Conservation (phyloP, 1,284 basidiomycete species). For the Tylopilus sp. region DNA sequence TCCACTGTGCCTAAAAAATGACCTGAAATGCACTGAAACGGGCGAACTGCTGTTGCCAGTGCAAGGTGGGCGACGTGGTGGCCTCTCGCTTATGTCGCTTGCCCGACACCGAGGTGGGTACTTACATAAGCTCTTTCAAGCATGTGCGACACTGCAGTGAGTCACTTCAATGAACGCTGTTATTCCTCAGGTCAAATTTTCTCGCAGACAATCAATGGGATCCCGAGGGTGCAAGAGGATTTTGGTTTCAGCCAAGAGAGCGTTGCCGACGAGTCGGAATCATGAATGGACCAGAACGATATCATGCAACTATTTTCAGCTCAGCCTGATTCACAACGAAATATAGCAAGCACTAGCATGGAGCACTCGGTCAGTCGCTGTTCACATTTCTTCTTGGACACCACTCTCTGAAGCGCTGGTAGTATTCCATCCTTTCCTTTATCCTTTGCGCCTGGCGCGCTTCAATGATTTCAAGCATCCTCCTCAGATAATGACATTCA, state of each 20-base stretch:
- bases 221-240: neutral
- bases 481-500: constrained; percentile 32
- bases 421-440: constrained; percentile 17
- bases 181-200: neutral
- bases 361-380: constrained; percentile 9
- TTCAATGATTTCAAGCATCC: constrained; percentile 29
- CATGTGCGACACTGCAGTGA: no score
- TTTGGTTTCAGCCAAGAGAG: constrained; percentile 12
- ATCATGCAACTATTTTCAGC: neutral
- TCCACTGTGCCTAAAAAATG: no score
- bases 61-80: no score
- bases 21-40: no score
- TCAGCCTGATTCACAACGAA: constrained; percentile 25
- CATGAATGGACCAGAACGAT: constrained; percentile 11
- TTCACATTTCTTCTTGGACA: constrained; percentile 8
- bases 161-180: no score
- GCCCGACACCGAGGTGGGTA: no score
- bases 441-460: constrained; percentile 42
- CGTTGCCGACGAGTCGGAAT: neutral
- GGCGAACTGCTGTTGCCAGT: no score
- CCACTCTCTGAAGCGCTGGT: constrained; percentile 25
- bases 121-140: no score
- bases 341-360: neutral
- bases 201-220: no score
- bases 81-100: neutral